A percentile compares a stretch with the other conserved stretches of the same genome.
phyloP scores from a whole-genome alignment of 2,329 filamentous ascomycete species.

The Tolypocladium sp. region DNA sequence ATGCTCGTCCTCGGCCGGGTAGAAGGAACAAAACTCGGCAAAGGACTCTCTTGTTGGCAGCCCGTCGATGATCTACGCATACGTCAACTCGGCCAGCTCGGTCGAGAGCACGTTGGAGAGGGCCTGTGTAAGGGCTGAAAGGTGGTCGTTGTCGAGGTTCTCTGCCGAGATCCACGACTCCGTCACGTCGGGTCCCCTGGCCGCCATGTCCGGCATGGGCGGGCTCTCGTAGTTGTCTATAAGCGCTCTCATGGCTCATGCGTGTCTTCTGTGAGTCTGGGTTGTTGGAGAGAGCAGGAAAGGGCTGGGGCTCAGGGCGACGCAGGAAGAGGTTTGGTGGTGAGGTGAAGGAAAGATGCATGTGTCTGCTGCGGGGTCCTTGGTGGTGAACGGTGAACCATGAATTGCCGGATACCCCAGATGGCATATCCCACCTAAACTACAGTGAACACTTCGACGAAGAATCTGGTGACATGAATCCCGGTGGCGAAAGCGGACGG shows the following conservation, averaged over 20 bases:
- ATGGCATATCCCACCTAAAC: too few species aligned
- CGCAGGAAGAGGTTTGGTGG: too few species aligned
- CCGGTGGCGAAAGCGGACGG: too few species aligned
- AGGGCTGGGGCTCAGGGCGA: too few species aligned
- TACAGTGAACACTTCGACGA: too few species aligned
- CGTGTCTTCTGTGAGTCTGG: too few species aligned
- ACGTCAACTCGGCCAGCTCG: slow-evolving; percentile 4
- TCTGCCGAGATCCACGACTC: not conserved
- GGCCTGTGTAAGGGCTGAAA: not conserved
- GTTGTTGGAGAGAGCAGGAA: too few species aligned
- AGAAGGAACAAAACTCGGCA: not conserved
- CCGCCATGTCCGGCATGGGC: not conserved
- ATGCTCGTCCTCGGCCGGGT: not conserved
- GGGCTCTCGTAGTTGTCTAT: not conserved
- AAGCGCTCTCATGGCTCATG: not conserved
- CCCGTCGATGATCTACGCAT: slow-evolving; percentile 10
- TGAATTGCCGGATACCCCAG: too few species aligned
- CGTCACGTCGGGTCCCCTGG: not conserved
- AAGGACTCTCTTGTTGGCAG: slow-evolving; percentile 1
- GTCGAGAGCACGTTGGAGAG: slow-evolving; percentile 4
- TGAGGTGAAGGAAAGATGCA: too few species aligned
- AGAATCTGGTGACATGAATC: too few species aligned
- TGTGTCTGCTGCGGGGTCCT: too few species aligned
- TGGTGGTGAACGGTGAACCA: too few species aligned
- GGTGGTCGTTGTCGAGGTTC: not conserved